Evolutionary conservation across 2,329 filamentous ascomycete species (phyloP).

Genomic region (Penicillium sp.): DNA sequence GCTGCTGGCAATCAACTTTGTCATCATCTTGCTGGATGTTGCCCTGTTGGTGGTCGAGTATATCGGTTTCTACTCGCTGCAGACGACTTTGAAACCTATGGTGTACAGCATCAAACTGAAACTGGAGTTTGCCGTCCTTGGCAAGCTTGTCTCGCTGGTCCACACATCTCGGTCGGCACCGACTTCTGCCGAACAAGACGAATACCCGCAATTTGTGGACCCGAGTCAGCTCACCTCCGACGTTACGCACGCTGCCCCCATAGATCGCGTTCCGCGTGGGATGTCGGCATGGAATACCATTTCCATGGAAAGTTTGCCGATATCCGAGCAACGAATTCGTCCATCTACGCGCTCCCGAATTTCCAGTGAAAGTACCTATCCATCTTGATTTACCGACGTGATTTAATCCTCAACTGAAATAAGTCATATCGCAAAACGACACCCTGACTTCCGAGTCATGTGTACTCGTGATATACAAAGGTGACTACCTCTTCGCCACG

Average conservation of each 20-base stretch:
- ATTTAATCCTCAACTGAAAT: neutral
- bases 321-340: constrained; percentile 24
- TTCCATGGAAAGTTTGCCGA: constrained; percentile 32
- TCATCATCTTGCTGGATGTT: constrained; percentile 51
- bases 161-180: constrained; percentile 31
- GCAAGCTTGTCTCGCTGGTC: constrained; percentile 45
- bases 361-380: constrained; percentile 14
- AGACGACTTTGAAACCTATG: constrained; percentile 48
- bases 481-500: neutral
- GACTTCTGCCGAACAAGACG: constrained; percentile 33
- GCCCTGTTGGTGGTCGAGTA: constrained; percentile 47
- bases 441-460: neutral
- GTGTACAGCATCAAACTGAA: constrained; percentile 54
- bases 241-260: constrained; percentile 37
- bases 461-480: neutral
- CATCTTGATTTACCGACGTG: constrained; percentile 13
- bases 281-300: constrained; percentile 24
- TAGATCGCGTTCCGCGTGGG: constrained; percentile 11
- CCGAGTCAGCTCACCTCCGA: constrained; percentile 40
- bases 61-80: constrained; percentile 44
- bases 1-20: constrained; percentile 50
- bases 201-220: constrained; percentile 45
- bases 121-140: constrained; percentile 50
- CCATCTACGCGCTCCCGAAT: constrained; percentile 17
- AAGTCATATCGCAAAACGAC: neutral